Evolutionary conservation across 768 basidiomycete species (phyloP).

Genomic region (Leccinum uliginosum): DNA sequence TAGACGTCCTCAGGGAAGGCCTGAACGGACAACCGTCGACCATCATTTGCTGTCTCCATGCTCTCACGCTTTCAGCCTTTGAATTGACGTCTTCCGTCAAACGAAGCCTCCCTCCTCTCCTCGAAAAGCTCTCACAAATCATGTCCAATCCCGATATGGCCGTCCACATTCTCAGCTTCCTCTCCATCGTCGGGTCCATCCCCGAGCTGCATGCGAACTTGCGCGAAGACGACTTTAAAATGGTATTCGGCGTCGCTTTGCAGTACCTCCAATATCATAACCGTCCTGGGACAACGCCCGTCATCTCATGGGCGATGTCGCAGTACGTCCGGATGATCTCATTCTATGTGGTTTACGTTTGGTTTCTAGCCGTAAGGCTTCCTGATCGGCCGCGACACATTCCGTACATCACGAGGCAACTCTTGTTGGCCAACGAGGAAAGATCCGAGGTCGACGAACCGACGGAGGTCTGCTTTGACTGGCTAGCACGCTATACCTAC

Average conservation of each 20-base stretch:
- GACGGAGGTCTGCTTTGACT: constrained; percentile 96
- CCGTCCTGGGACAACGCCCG: constrained; percentile 50
- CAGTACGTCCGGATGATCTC: constrained; percentile 90
- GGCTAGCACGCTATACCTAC: constrained; percentile 93
- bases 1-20: constrained; percentile 68
- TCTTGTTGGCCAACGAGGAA: constrained; percentile 81
- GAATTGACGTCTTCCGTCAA: constrained; percentile 82
- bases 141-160: constrained; percentile 93
- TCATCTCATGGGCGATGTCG: constrained; percentile 79
- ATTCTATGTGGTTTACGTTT: constrained; percentile 87
- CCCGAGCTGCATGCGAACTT: constrained; percentile 83
- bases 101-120: constrained; percentile 70
- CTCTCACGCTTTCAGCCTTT: constrained; percentile 80
- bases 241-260: constrained; percentile 91
- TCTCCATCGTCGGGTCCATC: constrained; percentile 80
- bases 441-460: constrained; percentile 74
- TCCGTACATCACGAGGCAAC: constrained; percentile 79
- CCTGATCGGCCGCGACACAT: constrained; percentile 78
- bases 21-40: constrained; percentile 67
- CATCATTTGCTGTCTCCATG: constrained; percentile 87
- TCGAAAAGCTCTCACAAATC: constrained; percentile 87
- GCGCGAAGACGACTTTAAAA: constrained; percentile 84
- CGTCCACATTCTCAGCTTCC: constrained; percentile 93
- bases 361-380: constrained; percentile 88
- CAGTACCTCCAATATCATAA: constrained; percentile 93